Evolutionary conservation across 83 land plant species (phyloP).

Genomic region (Isoetes engelmannii): DNA sequence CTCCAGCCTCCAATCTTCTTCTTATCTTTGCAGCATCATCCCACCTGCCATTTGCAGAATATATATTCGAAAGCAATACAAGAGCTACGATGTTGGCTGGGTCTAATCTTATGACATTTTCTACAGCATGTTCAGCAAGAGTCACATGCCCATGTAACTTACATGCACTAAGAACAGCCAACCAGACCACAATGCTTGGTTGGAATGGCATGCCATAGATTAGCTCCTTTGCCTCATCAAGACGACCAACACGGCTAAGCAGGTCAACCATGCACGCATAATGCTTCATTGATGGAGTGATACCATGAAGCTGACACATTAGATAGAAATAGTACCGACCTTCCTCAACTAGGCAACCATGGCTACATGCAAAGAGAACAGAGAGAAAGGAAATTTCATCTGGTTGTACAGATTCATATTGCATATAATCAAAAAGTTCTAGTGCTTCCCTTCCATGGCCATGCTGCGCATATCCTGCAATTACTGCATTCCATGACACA

Average conservation of each 20-base stretch:
- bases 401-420: slow-evolving; percentile 10
- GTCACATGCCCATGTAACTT: slow-evolving; percentile 19
- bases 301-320: slow-evolving; percentile 17
- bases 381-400: slow-evolving; percentile 28
- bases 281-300: slow-evolving; percentile 26
- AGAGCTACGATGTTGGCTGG: slow-evolving; percentile 23
- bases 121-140: slow-evolving; percentile 21
- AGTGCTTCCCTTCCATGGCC: slow-evolving; percentile 19
- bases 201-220: slow-evolving; percentile 23
- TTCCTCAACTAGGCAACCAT: slow-evolving; percentile 12
- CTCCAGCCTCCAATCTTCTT: slow-evolving; percentile 25
- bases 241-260: slow-evolving; percentile 28
- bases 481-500: too few relatives aligned
- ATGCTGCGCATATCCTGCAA: too few relatives aligned
- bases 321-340: slow-evolving; percentile 23
- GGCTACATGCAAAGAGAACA: slow-evolving; percentile 36
- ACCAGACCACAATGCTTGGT: slow-evolving; percentile 31
- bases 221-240: slow-evolving; percentile 25
- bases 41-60: slow-evolving; percentile 23
- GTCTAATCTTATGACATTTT: slow-evolving; percentile 20
- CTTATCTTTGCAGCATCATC: slow-evolving; percentile 27
- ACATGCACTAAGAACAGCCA: slow-evolving; percentile 34
- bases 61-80: slow-evolving; percentile 26
- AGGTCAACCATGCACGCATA: slow-evolving; percentile 38
- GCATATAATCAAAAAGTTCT: slow-evolving; percentile 26